Evolutionary conservation across 441 rosid genomes (phyloP).

Genomic region (Euphorbia corollata): DNA sequence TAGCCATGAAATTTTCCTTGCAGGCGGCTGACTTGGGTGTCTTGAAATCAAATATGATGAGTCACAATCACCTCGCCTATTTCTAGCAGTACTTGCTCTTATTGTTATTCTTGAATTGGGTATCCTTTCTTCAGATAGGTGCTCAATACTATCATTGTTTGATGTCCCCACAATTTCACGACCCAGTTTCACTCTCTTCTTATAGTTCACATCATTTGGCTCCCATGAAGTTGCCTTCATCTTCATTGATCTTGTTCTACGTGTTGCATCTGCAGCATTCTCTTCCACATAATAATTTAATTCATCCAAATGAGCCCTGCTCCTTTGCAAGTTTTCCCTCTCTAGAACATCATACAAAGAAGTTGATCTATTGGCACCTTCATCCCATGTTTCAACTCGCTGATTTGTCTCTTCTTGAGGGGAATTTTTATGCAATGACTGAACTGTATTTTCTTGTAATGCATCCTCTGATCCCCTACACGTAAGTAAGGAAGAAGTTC

Average conservation of each 20-base stretch:
- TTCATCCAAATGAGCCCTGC: slow-evolving; percentile 24
- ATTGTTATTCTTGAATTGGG: slow-evolving; percentile 47
- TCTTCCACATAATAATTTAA: slow-evolving; percentile 28
- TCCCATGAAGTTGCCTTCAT: slow-evolving; percentile 47
- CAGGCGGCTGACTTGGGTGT: slow-evolving; percentile 43
- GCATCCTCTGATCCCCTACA: slow-evolving; percentile 27
- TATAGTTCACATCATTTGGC: slow-evolving; percentile 26
- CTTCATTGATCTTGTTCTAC: slow-evolving; percentile 65
- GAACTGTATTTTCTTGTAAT: slow-evolving; percentile 25
- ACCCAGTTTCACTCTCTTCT: slow-evolving; percentile 32
- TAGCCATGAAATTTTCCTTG: slow-evolving; percentile 72
- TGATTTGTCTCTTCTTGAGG: slow-evolving; percentile 24
- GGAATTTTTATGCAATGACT: slow-evolving; percentile 24
- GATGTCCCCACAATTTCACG: slow-evolving; percentile 37
- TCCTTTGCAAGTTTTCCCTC: slow-evolving; percentile 22
- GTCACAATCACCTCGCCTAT: slow-evolving; percentile 49
- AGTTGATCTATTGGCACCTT: slow-evolving; percentile 30
- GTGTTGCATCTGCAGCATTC: slow-evolving; percentile 36
- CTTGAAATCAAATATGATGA: slow-evolving; percentile 30
- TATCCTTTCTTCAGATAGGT: slow-evolving; percentile 47
- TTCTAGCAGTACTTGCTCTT: slow-evolving; percentile 63
- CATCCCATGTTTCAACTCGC: slow-evolving; percentile 21
- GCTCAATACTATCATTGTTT: slow-evolving; percentile 30
- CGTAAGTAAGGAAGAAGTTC: slow-evolving; percentile 34
- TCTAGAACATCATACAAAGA: slow-evolving; percentile 18